These are phyloP conservation scores for Neovahlkampfia damariscottae DNA, from an alignment of 78 protist species.

Conservation along the genomic window DNA sequence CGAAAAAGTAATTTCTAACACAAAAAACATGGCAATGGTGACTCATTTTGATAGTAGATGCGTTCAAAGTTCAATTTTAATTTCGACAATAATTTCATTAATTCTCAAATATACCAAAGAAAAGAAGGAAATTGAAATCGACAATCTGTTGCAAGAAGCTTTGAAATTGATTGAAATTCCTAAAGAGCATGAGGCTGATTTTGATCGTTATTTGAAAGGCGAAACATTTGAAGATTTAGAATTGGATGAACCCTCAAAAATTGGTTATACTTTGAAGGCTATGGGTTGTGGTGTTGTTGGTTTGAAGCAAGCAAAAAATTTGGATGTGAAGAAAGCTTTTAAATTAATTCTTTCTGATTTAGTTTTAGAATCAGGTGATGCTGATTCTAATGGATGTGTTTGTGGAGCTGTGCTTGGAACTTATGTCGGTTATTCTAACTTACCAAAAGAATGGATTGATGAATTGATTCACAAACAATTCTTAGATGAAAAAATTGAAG, in stretches of 20 bases:
- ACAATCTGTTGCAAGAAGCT: too few relatives aligned
- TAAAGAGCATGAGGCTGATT: too few relatives aligned
- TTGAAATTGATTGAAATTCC: too few relatives aligned
- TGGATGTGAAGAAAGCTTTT: neutral
- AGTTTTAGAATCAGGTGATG: constrained; percentile 40
- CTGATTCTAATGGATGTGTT: constrained; percentile 44
- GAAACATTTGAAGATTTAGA: constrained; percentile 29
- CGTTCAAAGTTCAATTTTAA: too few relatives aligned
- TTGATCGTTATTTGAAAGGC: too few relatives aligned
- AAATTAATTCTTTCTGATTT: constrained; percentile 20
- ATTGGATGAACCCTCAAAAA: constrained; percentile 16
- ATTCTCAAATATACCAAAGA: too few relatives aligned
- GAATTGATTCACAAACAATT: constrained; percentile 27
- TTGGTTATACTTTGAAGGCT: constrained; percentile 48
- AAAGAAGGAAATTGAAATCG: too few relatives aligned
- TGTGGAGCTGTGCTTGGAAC: constrained; percentile 42
- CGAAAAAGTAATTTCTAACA: constrained; percentile 13
- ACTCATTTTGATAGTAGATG: too few relatives aligned
- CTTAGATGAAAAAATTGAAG: constrained; percentile 15
- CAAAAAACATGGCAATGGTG: too few relatives aligned
- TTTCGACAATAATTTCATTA: too few relatives aligned
- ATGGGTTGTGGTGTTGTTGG: constrained; percentile 27
- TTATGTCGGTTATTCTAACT: constrained; percentile 29
- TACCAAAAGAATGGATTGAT: constrained; percentile 40
- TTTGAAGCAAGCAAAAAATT: constrained; percentile 14